Conservation (phyloP, 345 rosid species). For the Aquilaria sinensis region DNA sequence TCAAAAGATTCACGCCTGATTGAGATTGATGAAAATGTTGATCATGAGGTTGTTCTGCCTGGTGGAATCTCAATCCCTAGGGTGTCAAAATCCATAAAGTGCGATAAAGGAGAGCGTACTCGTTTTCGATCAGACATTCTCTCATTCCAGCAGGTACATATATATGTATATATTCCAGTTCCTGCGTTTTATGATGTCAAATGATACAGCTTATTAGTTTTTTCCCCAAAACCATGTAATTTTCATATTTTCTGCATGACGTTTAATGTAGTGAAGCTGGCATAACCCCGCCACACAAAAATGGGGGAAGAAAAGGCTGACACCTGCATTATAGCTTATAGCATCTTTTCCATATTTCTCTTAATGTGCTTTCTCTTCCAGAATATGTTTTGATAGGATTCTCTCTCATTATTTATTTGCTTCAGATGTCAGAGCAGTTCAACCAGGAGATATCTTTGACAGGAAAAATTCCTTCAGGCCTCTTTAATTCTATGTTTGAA, state of each 20-base stretch:
- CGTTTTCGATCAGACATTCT: slow-evolving; percentile 64
- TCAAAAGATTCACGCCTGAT: slow-evolving; percentile 46
- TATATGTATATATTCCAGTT: background rate
- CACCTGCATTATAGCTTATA: too few relatives aligned
- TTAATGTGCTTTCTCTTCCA: background rate
- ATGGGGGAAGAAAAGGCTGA: too few relatives aligned
- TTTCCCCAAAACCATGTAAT: too few relatives aligned
- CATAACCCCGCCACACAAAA: too few relatives aligned
- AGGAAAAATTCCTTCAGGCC: slow-evolving; percentile 93
- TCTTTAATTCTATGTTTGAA: slow-evolving; percentile 84
- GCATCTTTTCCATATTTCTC: background rate
- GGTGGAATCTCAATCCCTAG: slow-evolving; percentile 75
- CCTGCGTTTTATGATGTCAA: too few relatives aligned
- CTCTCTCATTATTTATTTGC: slow-evolving; percentile 8
- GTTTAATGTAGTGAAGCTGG: too few relatives aligned
- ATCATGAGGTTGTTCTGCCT: slow-evolving; percentile 61
- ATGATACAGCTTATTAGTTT: too few relatives aligned
- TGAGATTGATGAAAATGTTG: slow-evolving; percentile 55
- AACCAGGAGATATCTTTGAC: slow-evolving; percentile 81
- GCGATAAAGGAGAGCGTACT: slow-evolving; percentile 65
- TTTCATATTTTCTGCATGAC: too few relatives aligned
- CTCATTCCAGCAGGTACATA: slow-evolving; percentile 59
- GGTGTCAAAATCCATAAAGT: slow-evolving; percentile 79
- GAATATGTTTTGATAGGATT: background rate
- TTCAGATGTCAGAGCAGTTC: slow-evolving; percentile 95